phyloP scores from a whole-genome alignment of 2,329 filamentous ascomycete genomes.

The Thielaviopsis ethacetica region DNA sequence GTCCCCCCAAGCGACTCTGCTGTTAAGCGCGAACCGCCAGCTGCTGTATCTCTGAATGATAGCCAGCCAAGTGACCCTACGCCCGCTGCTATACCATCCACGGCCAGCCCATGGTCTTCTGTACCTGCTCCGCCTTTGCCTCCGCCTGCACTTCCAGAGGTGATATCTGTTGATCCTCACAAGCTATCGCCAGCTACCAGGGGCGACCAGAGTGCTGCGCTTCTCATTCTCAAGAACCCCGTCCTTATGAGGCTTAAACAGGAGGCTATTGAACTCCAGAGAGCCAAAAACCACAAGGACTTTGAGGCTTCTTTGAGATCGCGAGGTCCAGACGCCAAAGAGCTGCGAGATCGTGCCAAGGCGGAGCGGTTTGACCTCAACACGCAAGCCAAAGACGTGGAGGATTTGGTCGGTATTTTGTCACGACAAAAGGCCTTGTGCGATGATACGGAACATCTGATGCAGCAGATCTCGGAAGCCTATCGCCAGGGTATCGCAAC shows the following conservation, averaged over 20 bases:
- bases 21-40: not conserved
- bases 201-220: constrained; percentile 13
- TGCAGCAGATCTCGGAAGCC: constrained; percentile 30
- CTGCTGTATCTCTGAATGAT: not conserved
- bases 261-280: constrained; percentile 23
- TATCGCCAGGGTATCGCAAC: constrained; percentile 36
- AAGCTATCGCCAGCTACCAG: constrained; percentile 11
- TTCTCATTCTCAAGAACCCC: constrained; percentile 18
- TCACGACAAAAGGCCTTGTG: constrained; percentile 26
- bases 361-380: constrained; percentile 31
- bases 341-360: constrained; percentile 31
- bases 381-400: constrained; percentile 29
- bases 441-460: constrained; percentile 28
- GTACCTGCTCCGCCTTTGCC: not conserved
- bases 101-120: not conserved
- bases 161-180: constrained; percentile 1
- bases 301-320: constrained; percentile 29
- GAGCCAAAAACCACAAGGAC: constrained; percentile 29
- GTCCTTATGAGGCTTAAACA: constrained; percentile 21
- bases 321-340: constrained; percentile 26
- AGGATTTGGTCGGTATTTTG: constrained; percentile 25
- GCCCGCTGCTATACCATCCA: not conserved
- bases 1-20: not conserved
- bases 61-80: not conserved
- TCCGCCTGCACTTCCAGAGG: not conserved